Evolutionary conservation across 176 grass and related monocot genomes (phyloP).

Genomic region (Bolboschoenus planiculmis): DNA sequence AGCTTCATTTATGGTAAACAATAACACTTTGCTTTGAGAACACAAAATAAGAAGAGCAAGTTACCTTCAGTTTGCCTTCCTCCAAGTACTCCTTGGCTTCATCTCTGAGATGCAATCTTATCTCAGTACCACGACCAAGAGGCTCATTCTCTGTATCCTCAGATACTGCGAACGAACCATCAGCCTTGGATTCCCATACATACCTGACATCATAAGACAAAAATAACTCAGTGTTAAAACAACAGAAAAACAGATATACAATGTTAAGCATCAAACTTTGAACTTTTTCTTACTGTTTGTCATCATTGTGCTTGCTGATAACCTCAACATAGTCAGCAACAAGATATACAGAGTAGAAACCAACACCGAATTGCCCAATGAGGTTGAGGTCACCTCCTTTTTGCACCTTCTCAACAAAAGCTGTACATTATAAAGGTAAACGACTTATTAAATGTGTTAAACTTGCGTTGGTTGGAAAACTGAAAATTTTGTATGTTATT

Average conservation of each 20-base stretch:
- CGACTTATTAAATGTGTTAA: not conserved
- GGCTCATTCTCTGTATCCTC: conserved; percentile 96
- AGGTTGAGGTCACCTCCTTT: conserved; percentile 81
- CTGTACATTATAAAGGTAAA: conserved; percentile 34
- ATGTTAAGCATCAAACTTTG: not conserved
- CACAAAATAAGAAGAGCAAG: not conserved
- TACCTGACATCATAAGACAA: conserved; percentile 35
- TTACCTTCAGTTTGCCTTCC: conserved; percentile 89
- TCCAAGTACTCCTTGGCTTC: conserved; percentile 95
- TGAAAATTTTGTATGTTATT: not conserved
- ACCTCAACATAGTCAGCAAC: conserved; percentile 99
- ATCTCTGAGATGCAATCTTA: conserved; percentile 84
- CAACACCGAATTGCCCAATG: conserved; percentile 98
- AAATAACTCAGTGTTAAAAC: not conserved
- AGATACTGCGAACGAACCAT: conserved; percentile 88
- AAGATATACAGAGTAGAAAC: conserved; percentile 97
- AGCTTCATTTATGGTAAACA: not conserved
- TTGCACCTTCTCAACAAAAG: conserved; percentile 95
- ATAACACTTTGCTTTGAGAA: conserved; percentile 6
- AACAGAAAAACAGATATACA: not conserved
- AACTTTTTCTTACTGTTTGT: conserved; percentile 67
- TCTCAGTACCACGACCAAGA: conserved; percentile 93
- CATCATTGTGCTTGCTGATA: conserved; percentile 98
- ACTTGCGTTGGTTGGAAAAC: not conserved
- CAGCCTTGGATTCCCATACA: conserved; percentile 95